Base-by-base conservation (phyloP, 2,329 filamentous ascomycete species). In the Thielaviopsis musarum region DNA sequence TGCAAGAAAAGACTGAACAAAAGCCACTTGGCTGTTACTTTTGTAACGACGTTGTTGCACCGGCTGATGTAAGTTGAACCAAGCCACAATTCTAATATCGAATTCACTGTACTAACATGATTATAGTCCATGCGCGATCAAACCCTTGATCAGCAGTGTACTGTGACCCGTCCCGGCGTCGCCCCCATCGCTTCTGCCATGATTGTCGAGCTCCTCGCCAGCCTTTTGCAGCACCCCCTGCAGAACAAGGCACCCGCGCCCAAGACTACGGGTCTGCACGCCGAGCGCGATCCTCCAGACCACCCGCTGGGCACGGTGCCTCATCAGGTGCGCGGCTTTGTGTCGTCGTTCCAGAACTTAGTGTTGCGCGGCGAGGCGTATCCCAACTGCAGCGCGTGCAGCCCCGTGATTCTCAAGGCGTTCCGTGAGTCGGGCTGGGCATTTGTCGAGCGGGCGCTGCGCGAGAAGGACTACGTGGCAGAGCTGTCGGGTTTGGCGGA, bases 141-240 rank as follows among this genome's bases (percentile, higher is more conserved):
- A 65, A 97, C 93, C 0, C 82, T 98, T 12, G 93, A 98, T 69
- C 93, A 98, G 70, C 93, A 97, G 72, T 98, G 93, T 71, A 98
- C 93, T 0, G 93, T 98, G 21, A 98, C 93, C 2, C 83, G 93
- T 10, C 93, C 93, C 0, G 93, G 93, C 17, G 83, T 95, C 41
- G 91, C 93, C 15, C 85, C 90, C 10, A 93, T 96, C 60, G 93
- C 93, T 7, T 96, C 93, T 2, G 88, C 89, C 1, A 77, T 95
- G 38, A 78, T 96, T 5, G 91, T 97, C 54, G 93, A 98, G 70
- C 77, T 97, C 5, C 78, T 98, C 28, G 84, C 91, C 10, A 94
- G 88, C 61, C 74, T 96, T 41, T 75, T 96, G 10, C 93, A 98
- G 68, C 91, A 95, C 68, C 90, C 91, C 0, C 74, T 85, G 7